A percentile compares a stretch with the other conserved stretches of the same genome.
phyloP scores from a whole-genome alignment of 2,329 filamentous ascomycete species.

The Aureobasidium melanogenum region DNA sequence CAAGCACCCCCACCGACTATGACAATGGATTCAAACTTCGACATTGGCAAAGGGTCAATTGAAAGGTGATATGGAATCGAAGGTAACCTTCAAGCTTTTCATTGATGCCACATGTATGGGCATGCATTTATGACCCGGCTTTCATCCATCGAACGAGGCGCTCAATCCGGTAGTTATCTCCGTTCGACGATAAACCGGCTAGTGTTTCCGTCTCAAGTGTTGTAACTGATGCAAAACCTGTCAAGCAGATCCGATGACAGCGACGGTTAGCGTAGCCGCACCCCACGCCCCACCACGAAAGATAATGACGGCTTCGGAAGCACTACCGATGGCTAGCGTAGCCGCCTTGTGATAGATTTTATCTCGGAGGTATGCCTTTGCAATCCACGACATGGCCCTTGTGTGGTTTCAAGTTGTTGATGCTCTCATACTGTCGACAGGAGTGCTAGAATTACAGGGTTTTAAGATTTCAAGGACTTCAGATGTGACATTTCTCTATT shows the following conservation, averaged over 20 bases:
- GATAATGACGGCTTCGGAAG: neutral
- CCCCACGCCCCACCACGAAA: neutral
- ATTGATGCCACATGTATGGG: neutral
- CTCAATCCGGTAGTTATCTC: neutral
- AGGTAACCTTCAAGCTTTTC: neutral
- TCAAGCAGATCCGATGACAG: neutral
- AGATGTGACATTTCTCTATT: neutral
- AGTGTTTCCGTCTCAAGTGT: neutral
- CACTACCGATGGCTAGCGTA: neutral
- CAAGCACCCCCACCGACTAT: constrained; percentile 40
- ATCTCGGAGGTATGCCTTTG: neutral
- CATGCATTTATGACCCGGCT: neutral
- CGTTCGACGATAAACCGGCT: neutral
- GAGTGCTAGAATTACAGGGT: neutral
- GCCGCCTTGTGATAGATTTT: neutral
- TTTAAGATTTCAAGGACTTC: too few relatives aligned
- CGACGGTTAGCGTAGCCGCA: constrained; percentile 1
- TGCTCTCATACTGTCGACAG: neutral
- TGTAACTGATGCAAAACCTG: neutral
- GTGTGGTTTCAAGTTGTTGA: neutral
- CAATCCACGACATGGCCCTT: neutral
- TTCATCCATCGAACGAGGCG: neutral
- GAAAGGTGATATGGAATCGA: too few relatives aligned
- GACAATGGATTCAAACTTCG: constrained; percentile 8
- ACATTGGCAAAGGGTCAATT: too few relatives aligned